Conservation (phyloP, 768 basidiomycete species). For the Lactarius deliciosus region DNA sequence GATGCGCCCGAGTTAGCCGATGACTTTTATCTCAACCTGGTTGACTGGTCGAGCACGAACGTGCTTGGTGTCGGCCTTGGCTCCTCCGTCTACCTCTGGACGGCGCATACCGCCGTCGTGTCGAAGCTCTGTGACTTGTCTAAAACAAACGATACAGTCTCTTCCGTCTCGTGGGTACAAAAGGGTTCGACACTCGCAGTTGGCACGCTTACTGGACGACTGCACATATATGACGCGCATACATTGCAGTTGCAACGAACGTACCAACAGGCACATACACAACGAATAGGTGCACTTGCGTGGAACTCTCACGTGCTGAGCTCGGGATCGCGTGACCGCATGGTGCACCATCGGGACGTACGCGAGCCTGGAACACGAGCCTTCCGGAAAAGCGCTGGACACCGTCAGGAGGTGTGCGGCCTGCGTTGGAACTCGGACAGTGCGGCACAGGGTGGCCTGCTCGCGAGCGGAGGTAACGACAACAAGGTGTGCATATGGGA, state of each 20-base stretch:
- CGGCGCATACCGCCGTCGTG: constrained; percentile 89
- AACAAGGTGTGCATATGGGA: constrained; percentile 99
- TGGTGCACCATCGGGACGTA: constrained; percentile 90
- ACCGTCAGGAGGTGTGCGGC: constrained; percentile 94
- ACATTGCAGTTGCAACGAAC: constrained; percentile 74
- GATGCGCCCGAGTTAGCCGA: constrained; percentile 97
- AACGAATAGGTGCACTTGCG: constrained; percentile 90
- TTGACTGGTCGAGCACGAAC: constrained; percentile 96
- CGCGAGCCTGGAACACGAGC: constrained; percentile 65
- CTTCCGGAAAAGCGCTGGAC: constrained; percentile 69
- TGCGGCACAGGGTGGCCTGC: constrained; percentile 47
- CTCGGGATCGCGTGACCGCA: constrained; percentile 88
- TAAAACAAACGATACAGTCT: constrained; percentile 66
- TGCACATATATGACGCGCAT: constrained; percentile 92
- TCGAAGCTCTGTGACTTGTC: constrained; percentile 85
- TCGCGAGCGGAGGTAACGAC: constrained; percentile 97
- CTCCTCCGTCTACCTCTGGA: constrained; percentile 95
- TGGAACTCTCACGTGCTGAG: constrained; percentile 90
- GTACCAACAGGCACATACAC: constrained; percentile 80
- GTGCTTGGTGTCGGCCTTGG: constrained; percentile 92
- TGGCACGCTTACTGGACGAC: constrained; percentile 83
- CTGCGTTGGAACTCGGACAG: constrained; percentile 80
- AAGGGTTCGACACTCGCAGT: constrained; percentile 89
- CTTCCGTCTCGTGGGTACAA: constrained; percentile 93
- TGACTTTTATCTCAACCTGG: constrained; percentile 97